phyloP scores from a whole-genome alignment of 1,284 basidiomycete genomes.

The Cryptococcus amylolentus region DNA sequence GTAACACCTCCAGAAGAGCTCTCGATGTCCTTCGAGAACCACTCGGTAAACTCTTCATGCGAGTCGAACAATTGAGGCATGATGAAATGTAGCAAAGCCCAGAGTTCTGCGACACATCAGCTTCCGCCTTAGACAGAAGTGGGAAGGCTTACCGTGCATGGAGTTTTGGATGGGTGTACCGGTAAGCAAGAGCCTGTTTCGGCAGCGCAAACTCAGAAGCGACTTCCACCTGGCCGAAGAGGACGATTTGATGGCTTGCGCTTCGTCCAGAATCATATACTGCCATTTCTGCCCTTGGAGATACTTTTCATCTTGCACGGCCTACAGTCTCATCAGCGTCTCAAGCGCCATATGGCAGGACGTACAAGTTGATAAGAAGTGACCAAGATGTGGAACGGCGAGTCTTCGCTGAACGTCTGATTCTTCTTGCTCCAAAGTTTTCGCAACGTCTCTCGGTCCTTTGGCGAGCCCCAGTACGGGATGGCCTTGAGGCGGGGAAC shows the following conservation, averaged over 20 bases:
- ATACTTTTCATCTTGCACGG: slow-evolving; percentile 97
- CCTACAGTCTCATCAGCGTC: slow-evolving; percentile 51
- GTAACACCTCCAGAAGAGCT: slow-evolving; percentile 80
- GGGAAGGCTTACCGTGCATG: slow-evolving; percentile 77
- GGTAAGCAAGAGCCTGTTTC: slow-evolving; percentile 90
- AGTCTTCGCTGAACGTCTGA: slow-evolving; percentile 90
- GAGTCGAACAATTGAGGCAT: slow-evolving; percentile 99
- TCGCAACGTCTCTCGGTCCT: slow-evolving; percentile 88
- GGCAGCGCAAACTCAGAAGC: slow-evolving; percentile 89
- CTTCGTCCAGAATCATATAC: slow-evolving; percentile 99
- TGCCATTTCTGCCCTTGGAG: slow-evolving; percentile 99
- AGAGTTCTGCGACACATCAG: slow-evolving; percentile 68
- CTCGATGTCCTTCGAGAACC: slow-evolving; percentile 99
- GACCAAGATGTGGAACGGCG: slow-evolving; percentile 94
- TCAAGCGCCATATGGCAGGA: slow-evolving; percentile 10
- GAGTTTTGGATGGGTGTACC: slow-evolving; percentile 99
- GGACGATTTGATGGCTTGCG: slow-evolving; percentile 99
- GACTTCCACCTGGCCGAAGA: slow-evolving; percentile 98
- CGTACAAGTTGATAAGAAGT: slow-evolving; percentile 93
- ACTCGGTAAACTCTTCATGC: slow-evolving; percentile 99
- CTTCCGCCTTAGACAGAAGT: background rate
- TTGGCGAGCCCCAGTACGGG: slow-evolving; percentile 98
- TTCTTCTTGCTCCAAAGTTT: slow-evolving; percentile 99
- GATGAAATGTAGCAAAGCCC: slow-evolving; percentile 98
- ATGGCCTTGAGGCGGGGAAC: slow-evolving; percentile 90